Evolutionary conservation across 805 yeast species (phyloP), one percentile per base, ranked within the genome.

Genomic region (Hanseniaspora nectarophila): DNA sequence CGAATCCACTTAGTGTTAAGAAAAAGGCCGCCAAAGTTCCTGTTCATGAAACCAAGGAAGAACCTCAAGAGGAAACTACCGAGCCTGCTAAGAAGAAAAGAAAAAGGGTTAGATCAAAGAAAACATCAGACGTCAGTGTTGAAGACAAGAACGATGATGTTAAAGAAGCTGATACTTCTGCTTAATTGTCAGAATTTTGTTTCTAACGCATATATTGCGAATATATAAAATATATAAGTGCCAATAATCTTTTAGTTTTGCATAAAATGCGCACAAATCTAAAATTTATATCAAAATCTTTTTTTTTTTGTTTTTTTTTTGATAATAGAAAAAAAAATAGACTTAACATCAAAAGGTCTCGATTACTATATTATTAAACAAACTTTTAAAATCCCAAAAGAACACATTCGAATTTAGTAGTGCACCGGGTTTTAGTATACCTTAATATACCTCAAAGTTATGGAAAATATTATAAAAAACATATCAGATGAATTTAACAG

Each of bases 1-100:
- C 96, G 6, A 90, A 90, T 63, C 97, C 97, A 1, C 70, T 90
- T 59, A 88, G 97, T 69, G 71, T 87, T 49, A 88, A 86, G 69
- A 87, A 82, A 72, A 82, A 80, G 70, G 77, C 76, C 65, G 57
- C 56, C 12, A 52, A 58, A 16, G 61, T 50, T n/a, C 66, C 56
- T 10, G 59, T 54, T 23, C 55, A 54, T 29, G 53, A 45, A 15
- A 56, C 54, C 37, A 45, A 23, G 52, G 37, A 43, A 21, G 46
- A 28, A 15, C 12, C 8, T 15, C 28, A 43, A n/a, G 13, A 15
- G 16, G 48, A 45, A n/a, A 16, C 7, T 15, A 16, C 20, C 9
- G 32, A 45, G 5, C 29, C 42, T 15, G 23, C 26, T 1, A 45
- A 31, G 7, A 49, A 49, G 15, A 49, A 49, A 34, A 49, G 53